phyloP scores from a whole-genome alignment of 2,329 filamentous ascomycete genomes.

The Purpureocillium lavendulum region DNA sequence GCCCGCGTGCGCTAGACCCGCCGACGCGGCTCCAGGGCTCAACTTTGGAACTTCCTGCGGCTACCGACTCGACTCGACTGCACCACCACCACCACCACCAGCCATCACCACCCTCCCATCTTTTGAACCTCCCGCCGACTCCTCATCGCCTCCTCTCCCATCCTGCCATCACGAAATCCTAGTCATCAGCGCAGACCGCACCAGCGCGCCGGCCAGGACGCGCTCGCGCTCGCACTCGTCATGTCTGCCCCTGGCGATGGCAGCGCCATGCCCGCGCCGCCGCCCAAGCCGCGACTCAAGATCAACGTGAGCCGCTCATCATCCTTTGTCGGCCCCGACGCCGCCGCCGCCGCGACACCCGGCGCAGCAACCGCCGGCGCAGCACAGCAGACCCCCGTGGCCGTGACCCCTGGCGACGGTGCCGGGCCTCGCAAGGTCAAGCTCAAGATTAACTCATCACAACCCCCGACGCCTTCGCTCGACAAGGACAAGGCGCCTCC shows the following conservation, averaged over 20 bases:
- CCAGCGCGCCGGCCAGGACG: too few relatives aligned
- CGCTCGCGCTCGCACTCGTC: neutral
- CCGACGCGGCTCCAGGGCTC: too few relatives aligned
- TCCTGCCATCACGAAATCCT: too few relatives aligned
- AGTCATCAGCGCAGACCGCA: too few relatives aligned
- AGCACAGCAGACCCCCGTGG: conserved; percentile 1
- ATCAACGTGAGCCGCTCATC: conserved; percentile 28
- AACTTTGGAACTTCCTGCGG: too few relatives aligned
- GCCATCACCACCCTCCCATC: too few relatives aligned
- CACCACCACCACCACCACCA: too few relatives aligned
- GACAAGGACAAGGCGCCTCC: conserved; percentile 3
- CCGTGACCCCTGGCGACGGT: conserved; percentile 20
- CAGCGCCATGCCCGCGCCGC: conserved; percentile 14
- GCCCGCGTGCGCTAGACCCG: too few relatives aligned
- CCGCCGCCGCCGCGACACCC: conserved; percentile 10
- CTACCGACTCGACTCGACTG: too few relatives aligned
- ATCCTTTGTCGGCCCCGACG: conserved; percentile 21
- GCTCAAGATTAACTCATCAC: conserved; percentile 31
- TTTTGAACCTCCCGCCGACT: too few relatives aligned
- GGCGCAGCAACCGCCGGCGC: conserved; percentile 4
- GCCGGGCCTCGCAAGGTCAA: conserved; percentile 27
- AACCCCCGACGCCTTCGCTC: conserved; percentile 27
- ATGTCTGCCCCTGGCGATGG: conserved; percentile 20
- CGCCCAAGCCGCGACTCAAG: conserved; percentile 29
- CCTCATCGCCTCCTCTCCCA: too few relatives aligned